Evolutionary conservation across 306 rosid genomes (phyloP).

Genomic region (Castanea mollissima): DNA sequence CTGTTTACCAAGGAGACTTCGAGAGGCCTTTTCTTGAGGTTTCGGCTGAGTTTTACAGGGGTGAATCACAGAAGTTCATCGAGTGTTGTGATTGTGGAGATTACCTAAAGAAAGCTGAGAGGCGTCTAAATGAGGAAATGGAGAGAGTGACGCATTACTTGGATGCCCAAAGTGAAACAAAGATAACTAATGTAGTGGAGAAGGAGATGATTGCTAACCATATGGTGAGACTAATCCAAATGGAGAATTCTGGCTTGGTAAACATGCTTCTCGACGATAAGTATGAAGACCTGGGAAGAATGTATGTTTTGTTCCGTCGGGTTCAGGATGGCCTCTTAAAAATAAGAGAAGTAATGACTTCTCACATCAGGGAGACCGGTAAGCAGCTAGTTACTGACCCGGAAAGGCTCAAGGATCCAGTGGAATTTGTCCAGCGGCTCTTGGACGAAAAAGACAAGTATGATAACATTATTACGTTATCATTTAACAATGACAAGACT

Average conservation of each 20-base stretch:
- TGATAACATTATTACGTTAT: constrained; percentile 59
- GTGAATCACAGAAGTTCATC: constrained; percentile 70
- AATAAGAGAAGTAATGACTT: constrained; percentile 74
- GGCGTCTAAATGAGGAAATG: constrained; percentile 76
- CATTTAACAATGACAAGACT: constrained; percentile 83
- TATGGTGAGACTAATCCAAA: constrained; percentile 74
- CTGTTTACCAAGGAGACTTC: constrained; percentile 69
- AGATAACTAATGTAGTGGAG: constrained; percentile 72
- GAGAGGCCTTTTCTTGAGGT: constrained; percentile 66
- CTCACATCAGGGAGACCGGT: constrained; percentile 68
- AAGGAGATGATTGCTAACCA: constrained; percentile 80
- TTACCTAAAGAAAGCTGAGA: constrained; percentile 76
- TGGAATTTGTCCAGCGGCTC: constrained; percentile 79
- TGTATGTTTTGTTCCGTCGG: constrained; percentile 72
- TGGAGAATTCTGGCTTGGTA: constrained; percentile 80
- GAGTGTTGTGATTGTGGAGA: constrained; percentile 79
- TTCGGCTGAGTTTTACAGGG: constrained; percentile 71
- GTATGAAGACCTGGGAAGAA: constrained; percentile 73
- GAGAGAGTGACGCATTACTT: constrained; percentile 89
- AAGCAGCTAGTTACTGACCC: constrained; percentile 82
- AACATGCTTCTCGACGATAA: constrained; percentile 77
- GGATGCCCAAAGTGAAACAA: constrained; percentile 65
- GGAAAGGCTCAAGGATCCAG: constrained; percentile 79
- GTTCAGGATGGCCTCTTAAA: constrained; percentile 56
- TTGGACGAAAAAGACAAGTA: constrained; percentile 78